Conservation (phyloP, 495 filamentous ascomycete species). For the Penicillium alfredii region DNA sequence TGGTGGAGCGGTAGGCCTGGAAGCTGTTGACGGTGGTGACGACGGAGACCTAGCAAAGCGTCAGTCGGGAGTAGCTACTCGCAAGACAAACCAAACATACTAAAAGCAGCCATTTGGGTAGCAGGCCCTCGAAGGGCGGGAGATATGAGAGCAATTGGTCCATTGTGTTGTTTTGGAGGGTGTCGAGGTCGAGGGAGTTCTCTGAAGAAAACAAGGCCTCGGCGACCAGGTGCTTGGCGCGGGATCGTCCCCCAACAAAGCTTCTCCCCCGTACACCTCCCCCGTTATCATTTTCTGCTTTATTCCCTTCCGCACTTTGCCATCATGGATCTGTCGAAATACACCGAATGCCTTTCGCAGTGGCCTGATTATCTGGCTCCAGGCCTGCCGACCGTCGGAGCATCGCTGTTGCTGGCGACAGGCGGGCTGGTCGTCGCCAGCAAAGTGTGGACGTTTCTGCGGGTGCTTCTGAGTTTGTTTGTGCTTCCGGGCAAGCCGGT, state of each 20-base stretch:
- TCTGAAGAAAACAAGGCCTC: too few relatives aligned
- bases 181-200: conserved; percentile 2
- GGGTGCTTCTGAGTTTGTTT: conserved; percentile 68
- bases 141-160: conserved; percentile 35
- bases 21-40: conserved; percentile 74
- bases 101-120: conserved; percentile 64
- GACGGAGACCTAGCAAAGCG: conserved; percentile 56
- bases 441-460: conserved; percentile 54
- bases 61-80: not conserved
- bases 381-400: conserved; percentile 34
- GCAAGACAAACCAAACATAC: conserved; percentile 31
- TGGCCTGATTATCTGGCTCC: conserved; percentile 33
- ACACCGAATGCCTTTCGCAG: conserved; percentile 29
- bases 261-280: conserved; percentile 7
- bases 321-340: conserved; percentile 36
- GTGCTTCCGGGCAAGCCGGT: conserved; percentile 62
- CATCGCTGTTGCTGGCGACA: conserved; percentile 39
- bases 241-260: conserved; percentile 21
- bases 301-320: not conserved
- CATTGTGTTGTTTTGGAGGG: conserved; percentile 17
- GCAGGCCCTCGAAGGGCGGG: conserved; percentile 51
- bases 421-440: conserved; percentile 54
- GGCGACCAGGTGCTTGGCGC: conserved; percentile 29
- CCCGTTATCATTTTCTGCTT: conserved; percentile 2
- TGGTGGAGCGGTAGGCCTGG: conserved; percentile 69